Evolutionary conservation across 2,329 filamentous ascomycete species (phyloP), one percentile per base, ranked within the genome.

Genomic region (Epichloe bromicola): DNA sequence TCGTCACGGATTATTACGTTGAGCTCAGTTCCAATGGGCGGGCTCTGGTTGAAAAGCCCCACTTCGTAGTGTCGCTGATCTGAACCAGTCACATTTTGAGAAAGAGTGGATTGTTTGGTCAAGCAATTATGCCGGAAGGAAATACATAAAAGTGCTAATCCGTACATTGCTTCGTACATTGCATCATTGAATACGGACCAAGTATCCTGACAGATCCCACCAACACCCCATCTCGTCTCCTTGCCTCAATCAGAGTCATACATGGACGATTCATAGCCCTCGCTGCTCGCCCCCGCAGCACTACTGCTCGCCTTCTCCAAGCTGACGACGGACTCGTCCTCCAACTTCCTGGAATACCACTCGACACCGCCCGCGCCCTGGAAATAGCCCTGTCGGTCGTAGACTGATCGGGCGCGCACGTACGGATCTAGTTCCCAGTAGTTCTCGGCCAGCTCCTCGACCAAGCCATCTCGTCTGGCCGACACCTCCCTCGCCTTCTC

Each of bases 401-500:
- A 94, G 54, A 85, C 67, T 14, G 80, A 84, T 60, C 82, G 74
- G 7, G 88, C 86, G 40, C 89, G 74, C 36, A 95, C 65, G 65
- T 88, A 93, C 0, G 87, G 87, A 67, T 96, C 89, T 46, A 94
- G 64, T 34, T 75, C 73, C 89, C 89, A 96, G 69, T 95, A 95
- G 60, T 86, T 86, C 45, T 74, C 72, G 51, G 76, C 73, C 59
- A 95, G 62, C 51, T 75, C 69, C 45, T 73, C 73, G 3, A 83
- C 81, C 17, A 89, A 59, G 1, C 69, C 67, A 40, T 77, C 70
- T 51, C 86, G 72, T 63, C 78, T 75, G 50, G 70, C 66, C 60
- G 77, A 75, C 30, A 76, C 62, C 4, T 70, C 64, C 19, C 65
- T 65, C 44, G 68, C 67, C 55, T 75, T 46, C 12, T 56, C 67